phyloP scores from a whole-genome alignment of 352 stramenopile genomes.

The Pythium aristosporum region DNA sequence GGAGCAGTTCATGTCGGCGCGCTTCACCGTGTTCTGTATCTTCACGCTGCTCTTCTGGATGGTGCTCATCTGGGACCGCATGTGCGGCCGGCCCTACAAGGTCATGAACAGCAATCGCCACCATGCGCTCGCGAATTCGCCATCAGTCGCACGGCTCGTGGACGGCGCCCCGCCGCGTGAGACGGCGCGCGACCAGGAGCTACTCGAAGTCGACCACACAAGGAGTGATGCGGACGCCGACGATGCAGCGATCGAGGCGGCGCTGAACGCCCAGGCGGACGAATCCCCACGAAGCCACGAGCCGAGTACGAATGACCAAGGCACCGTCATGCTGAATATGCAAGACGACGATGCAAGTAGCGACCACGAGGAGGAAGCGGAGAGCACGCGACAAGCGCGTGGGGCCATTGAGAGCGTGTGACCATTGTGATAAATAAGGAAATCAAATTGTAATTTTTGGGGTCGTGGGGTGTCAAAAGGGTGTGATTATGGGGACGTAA shows the following conservation, averaged over 20 bases:
- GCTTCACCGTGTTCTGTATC: constrained; percentile 71
- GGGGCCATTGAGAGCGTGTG: constrained; percentile 7
- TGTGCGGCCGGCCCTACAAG: constrained; percentile 73
- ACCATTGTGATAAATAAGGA: background rate
- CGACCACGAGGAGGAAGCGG: background rate
- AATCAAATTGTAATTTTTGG: constrained; percentile 3
- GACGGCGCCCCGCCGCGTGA: constrained; percentile 21
- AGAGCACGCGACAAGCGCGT: background rate
- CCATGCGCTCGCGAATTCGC: constrained; percentile 50
- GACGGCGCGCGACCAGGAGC: constrained; percentile 27
- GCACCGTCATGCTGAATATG: constrained; percentile 11
- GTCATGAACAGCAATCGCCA: constrained; percentile 79
- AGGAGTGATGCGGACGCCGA: constrained; percentile 6
- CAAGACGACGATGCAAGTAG: background rate
- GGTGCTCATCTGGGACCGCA: constrained; percentile 70
- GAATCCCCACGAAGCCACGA: background rate
- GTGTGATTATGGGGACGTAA: too few species aligned
- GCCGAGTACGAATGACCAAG: background rate
- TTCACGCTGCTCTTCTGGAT: constrained; percentile 60
- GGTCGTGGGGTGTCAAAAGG: background rate
- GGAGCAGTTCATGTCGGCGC: constrained; percentile 59
- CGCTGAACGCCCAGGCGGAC: constrained; percentile 11
- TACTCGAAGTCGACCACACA: constrained; percentile 25
- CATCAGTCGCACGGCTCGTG: constrained; percentile 35
- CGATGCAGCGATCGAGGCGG: constrained; percentile 6